Base-by-base conservation (phyloP, 1,284 basidiomycete species). In the Ceratobasidium sp. region DNA sequence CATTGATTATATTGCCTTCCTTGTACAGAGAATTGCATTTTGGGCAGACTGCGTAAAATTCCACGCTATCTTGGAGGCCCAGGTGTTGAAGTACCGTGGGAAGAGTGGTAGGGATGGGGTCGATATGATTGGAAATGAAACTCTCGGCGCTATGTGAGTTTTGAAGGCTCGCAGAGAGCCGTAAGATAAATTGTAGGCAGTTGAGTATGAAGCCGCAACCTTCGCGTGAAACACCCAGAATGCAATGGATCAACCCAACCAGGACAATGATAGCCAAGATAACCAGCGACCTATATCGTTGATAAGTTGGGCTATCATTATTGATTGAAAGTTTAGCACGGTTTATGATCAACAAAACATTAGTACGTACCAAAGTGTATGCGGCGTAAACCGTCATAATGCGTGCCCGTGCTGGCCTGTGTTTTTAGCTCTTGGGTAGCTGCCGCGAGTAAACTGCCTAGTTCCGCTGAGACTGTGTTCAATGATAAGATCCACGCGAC, bases 141-240 rank as follows among this genome's bases (percentile, higher is more conserved):
- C 33, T 33, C 33, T 33, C 33, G 33, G 33, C 33, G 33, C 33
- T 33, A 33, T 4, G 33, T 33, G 33, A 33, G 33, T 33, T 33
- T 33, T 33, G 60, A 15, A 39, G 3, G 13, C 40, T 7, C 6
- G 60, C 60, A 1, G 20, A 33, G 3, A 40, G 28, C 15, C 33
- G 33, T 18, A 63, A 12, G 40, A 63, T 63, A 9, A 5, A 39
- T 23, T 33, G 60, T 6, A 63, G 3, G 23, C 60, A 40, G 20
- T 63, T 40, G 1, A 63, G 60, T 9, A 63, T 63, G 13, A 63
- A 23, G 33, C 40, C 40, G 33, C 60, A 63, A 23, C 40, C 33
- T 9, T 63, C 60, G 15, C 60, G 60, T 40, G 60, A 28, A 13
- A 63, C 60, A n/a, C 60, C 60, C 60, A 63, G 39, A 28, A 63